Base-by-base conservation (phyloP, 768 basidiomycete genomes). In the Kwoniella sp. region DNA sequence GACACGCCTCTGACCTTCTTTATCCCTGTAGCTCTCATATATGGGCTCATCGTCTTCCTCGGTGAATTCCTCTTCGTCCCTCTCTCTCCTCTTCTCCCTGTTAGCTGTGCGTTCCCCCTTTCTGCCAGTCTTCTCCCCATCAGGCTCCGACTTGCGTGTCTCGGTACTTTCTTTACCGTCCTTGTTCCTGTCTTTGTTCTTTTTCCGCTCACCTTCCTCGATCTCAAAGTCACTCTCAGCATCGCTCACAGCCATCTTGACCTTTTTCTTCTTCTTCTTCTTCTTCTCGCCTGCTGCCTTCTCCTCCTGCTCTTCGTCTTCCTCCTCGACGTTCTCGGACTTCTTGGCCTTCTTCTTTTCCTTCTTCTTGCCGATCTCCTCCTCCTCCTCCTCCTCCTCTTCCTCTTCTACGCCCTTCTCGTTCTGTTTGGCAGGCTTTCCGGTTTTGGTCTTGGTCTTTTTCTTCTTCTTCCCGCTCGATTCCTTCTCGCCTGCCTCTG, bases 1-100 rank as follows among this genome's bases (percentile, higher is more conserved):
- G 54, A 55, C 34, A 7, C 29, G 29, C 13, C 53, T 47, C 58
- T 41, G 26, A 22, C 63, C 61, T n/a, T 37, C 34, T 30, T 31
- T 34, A 37, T 63, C 61, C 5, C 31, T 63, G 34, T 63, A 55
- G 11, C 28, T 55, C 41, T 63, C 38, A 50, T 55, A 63, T 12
- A 55, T 8, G n/a, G 15, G 15, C 31, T 48, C 53, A 8, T 63
- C 61, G 11, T 63, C 59, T n/a, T 58, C 61, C 47, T 63, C 54
- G 22, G 28, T 50, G 11, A 53, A 7, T 4, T 15, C 26, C 1
- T 25, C 51, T 29, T 37, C 1, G 28, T 11, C 52, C n/a, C 51
- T 13, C 4, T 31, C 52, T 28, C 54, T 34, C 48, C 61, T 26
- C 29, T 30, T 30, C 20, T 55, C 61, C 22, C 54, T 23, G 7